phyloP scores from a whole-genome alignment of 139 green algal species.

The Chlamydomonas incerta region DNA sequence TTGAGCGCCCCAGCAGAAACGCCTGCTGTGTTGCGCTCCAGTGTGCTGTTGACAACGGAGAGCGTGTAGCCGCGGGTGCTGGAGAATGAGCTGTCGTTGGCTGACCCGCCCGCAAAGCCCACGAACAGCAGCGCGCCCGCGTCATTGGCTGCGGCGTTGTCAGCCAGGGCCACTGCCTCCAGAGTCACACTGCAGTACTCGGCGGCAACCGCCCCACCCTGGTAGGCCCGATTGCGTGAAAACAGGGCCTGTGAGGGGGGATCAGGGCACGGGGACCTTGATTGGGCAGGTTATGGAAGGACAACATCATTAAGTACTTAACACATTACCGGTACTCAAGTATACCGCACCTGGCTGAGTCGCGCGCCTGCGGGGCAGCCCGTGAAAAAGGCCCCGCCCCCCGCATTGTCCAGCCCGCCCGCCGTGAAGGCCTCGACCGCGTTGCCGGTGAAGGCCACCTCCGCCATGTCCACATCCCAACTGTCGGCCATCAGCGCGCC shows the following conservation, averaged over 20 bases:
- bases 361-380: background rate
- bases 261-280: no score
- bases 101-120: background rate
- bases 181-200: background rate
- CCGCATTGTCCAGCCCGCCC: background rate
- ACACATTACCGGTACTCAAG: no score
- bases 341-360: background rate
- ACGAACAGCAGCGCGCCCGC: background rate
- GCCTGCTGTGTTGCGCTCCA: conserved; percentile 4
- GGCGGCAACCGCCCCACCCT: background rate
- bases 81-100: no score
- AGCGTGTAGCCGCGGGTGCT: background rate
- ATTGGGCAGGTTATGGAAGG: no score
- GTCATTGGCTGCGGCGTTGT: background rate
- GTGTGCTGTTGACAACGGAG: background rate
- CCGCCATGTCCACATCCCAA: background rate
- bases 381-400: background rate
- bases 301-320: no score
- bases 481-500: background rate
- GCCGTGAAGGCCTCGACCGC: background rate
- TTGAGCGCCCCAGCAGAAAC: background rate
- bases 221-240: background rate
- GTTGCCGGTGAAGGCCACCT: background rate
- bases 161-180: background rate
- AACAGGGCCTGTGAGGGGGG: background rate